These are phyloP conservation scores for Candida yuanshanica DNA, from an alignment of 805 yeast species.

Conservation along the genomic window DNA sequence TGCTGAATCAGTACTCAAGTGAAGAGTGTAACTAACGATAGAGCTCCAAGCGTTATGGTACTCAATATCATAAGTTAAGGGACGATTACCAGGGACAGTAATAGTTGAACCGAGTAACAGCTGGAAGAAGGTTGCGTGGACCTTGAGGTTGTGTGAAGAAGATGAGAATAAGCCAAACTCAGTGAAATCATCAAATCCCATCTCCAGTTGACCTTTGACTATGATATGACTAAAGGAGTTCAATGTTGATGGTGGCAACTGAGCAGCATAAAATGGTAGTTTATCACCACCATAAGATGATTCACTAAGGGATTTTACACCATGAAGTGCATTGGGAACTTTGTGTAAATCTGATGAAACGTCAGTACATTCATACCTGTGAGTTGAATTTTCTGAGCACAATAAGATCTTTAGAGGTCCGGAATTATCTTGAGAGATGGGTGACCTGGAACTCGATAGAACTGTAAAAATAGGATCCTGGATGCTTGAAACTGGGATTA, in stretches of 20 bases:
- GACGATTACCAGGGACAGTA: conserved; percentile 35
- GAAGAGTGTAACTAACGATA: conserved; percentile 45
- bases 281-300: conserved; percentile 50
- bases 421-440: neutral
- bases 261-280: conserved; percentile 44
- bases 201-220: conserved; percentile 17
- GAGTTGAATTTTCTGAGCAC: neutral
- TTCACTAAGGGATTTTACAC: conserved; percentile 23
- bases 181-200: conserved; percentile 4
- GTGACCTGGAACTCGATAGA: neutral
- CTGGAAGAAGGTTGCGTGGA: conserved; percentile 3
- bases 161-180: conserved; percentile 2
- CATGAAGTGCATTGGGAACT: conserved; percentile 47
- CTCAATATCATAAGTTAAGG: conserved; percentile 42
- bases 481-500: neutral
- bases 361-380: conserved; percentile 38
- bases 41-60: conserved; percentile 58
- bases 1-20: conserved; percentile 3
- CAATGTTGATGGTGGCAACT: conserved; percentile 34
- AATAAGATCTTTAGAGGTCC: neutral
- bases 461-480: neutral
- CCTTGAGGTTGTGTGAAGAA: neutral
- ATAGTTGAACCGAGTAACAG: conserved; percentile 23
- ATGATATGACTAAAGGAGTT: conserved; percentile 43
- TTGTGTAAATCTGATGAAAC: conserved; percentile 29